Evolutionary conservation across 106 monocot species (phyloP), one percentile per base, ranked within the genome.

Genomic region (Chionographis japonica): DNA sequence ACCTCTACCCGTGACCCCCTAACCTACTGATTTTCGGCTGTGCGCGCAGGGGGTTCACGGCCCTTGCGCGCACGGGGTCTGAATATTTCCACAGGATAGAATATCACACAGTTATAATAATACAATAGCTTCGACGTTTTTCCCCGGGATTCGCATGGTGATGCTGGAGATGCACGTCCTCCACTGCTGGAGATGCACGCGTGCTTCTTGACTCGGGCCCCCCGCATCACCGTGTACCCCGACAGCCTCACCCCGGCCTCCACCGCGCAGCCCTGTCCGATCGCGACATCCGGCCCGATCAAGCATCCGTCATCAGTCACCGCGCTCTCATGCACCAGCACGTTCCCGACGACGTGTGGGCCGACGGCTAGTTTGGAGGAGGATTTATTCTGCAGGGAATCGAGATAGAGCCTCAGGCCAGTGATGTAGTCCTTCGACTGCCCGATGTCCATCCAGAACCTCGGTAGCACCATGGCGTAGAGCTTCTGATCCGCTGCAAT

Each of bases 401-500:
- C 69, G 14, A 88, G 74, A 15, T 85, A 90, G 49, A 90, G 85
- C 27, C 77, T 63, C 16, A 85, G 71, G 60, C 85, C 89, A 2
- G 82, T 72, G 20, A 90, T 83, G 72, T 90, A 90, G 74, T 90
- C 87, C n/a, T n/a, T n/a, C n/a, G n/a, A n/a, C n/a, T n/a, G n/a
- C n/a, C n/a, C n/a, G n/a, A n/a, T n/a, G n/a, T 87, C 87, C 87
- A 87, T 87, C 87, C 87, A 87, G 54, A 87, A 87, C 4, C 86
- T 82, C 2, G 85, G 79, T 4, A 90, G 73, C 11, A 83, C 80
- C 89, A 85, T 90, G 36, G 89, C 85, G 46, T 57, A 83, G 12
- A 85, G 82, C 65, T 80, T 74, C 7, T 68, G n/a, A 18, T 86
- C 85, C 0, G 72, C 66, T 9, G 89, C 79, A 12, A 90, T 90